Evolutionary conservation across 2,329 filamentous ascomycete species (phyloP), one percentile per base, ranked within the genome.

Genomic region (Colletotrichum navitas): DNA sequence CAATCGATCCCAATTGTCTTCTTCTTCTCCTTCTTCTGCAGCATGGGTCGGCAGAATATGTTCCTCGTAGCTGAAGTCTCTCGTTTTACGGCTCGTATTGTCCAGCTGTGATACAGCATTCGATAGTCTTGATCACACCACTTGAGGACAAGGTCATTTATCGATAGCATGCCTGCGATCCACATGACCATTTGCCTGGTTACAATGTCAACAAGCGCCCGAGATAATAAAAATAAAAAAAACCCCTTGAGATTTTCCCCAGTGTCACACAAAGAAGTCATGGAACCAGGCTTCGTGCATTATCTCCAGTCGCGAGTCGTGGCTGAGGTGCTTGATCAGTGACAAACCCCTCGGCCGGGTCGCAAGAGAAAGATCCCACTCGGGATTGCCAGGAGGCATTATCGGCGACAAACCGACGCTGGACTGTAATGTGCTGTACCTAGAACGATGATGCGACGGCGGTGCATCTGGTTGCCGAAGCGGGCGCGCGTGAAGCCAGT

Each of bases 41-140:
- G 26, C 58, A 43, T 34, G 39, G 26, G 34, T 14, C 41, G 11
- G 62, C 39, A 63, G 54, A 47, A 12, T 14, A 2, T 32, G 43
- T n/a, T 24, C 26, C 29, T 59, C n/a, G 5, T 8, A 26, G 32
- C 43, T 26, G 32, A 49, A 26, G 8, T 8, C 12, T 32, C 39
- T 43, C 6, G 36, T 41, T 51, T 34, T 32, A 14, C 39, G 14
- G 45, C 52, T 61, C 66, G 65, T 64, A 58, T 72, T n/a, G 34
- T 16, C 5, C 32, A 64, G 59, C 0, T 51, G 69, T 72, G 64
- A 63, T 69, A 68, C 69, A 72, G 60, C 69, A 72, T 59, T 63
- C 69, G 47, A 72, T 72, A 72, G 65, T 64, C 36, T 39, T 54
- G 64, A 49, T 64, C 54, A 68, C 60, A 69, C 36, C 59, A 59